Conservation (phyloP, 495 filamentous ascomycete species). For the Tuber calosporum region DNA sequence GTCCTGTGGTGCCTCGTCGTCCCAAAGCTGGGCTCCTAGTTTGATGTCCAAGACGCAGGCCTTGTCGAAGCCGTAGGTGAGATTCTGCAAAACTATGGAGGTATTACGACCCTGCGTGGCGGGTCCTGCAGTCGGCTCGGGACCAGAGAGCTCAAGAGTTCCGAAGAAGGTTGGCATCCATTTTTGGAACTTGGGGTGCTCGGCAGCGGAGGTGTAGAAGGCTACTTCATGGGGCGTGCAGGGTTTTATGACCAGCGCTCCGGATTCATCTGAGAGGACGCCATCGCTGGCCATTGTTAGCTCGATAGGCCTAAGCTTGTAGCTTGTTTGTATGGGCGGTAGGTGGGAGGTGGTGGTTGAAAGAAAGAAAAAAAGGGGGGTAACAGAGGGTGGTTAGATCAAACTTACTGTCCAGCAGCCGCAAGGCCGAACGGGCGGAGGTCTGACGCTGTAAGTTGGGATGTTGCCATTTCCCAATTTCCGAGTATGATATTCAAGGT, state of each 20-base stretch:
- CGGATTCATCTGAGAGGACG: slow-evolving; percentile 76
- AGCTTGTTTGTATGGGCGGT: neutral
- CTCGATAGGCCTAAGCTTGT: neutral
- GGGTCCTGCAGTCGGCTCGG: slow-evolving; percentile 37
- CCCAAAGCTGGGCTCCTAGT: slow-evolving; percentile 79
- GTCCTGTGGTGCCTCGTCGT: slow-evolving; percentile 64
- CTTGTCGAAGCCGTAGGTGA: slow-evolving; percentile 68
- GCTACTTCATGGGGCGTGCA: slow-evolving; percentile 78
- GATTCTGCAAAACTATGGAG: slow-evolving; percentile 77
- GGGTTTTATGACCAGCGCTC: slow-evolving; percentile 87
- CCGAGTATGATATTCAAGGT: neutral
- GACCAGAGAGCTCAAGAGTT: slow-evolving; percentile 53
- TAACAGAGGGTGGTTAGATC: slow-evolving; percentile 11
- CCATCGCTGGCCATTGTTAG: slow-evolving; percentile 64
- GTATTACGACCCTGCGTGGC: slow-evolving; percentile 28
- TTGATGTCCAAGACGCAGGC: slow-evolving; percentile 96
- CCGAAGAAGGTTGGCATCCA: slow-evolving; percentile 83
- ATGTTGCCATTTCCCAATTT: slow-evolving; percentile 13
- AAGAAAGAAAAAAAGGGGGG: slow-evolving; percentile 3
- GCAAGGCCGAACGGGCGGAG: slow-evolving; percentile 38
- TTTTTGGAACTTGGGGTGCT: slow-evolving; percentile 63
- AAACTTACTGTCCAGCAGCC: slow-evolving; percentile 80
- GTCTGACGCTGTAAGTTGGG: slow-evolving; percentile 22
- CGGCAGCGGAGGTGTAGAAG: slow-evolving; percentile 76
- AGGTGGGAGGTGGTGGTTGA: neutral